Conservation (phyloP, 2,329 filamentous ascomycete species). For the Diaporthe caulivora region DNA sequence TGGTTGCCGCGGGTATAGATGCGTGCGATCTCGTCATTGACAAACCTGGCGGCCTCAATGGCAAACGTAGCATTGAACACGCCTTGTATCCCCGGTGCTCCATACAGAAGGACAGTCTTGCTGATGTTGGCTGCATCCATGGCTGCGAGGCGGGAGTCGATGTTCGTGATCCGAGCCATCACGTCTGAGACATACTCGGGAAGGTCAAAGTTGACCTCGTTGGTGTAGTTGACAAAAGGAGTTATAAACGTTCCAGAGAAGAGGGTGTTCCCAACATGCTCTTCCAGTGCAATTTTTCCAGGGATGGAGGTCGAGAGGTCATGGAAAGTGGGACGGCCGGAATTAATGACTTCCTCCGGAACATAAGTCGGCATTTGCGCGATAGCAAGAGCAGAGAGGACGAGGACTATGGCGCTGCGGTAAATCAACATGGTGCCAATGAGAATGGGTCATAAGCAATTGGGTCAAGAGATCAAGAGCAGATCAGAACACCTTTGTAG, state of each 20-base stretch:
- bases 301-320: constrained; percentile 16
- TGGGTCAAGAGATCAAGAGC: too few species aligned
- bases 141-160: constrained; percentile 22
- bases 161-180: constrained; percentile 29
- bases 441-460: background rate
- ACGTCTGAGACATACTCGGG: constrained; percentile 39
- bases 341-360: constrained; percentile 23
- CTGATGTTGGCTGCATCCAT: constrained; percentile 42
- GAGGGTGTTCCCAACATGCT: constrained; percentile 25
- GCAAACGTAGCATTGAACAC: constrained; percentile 41
- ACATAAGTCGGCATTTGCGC: constrained; percentile 8
- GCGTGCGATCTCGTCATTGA: constrained; percentile 40
- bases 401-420: background rate
- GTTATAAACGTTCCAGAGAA: constrained; percentile 19
- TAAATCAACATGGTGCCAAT: background rate
- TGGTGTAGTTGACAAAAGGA: constrained; percentile 8
- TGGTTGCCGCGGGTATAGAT: constrained; percentile 39
- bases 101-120: constrained; percentile 36
- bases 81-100: constrained; percentile 42
- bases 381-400: background rate
- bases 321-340: constrained; percentile 17
- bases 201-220: constrained; percentile 30
- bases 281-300: constrained; percentile 25
- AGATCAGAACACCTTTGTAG: background rate
- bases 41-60: constrained; percentile 33